Conservation (phyloP, 352 stramenopile species). For the Globisporangium abappressorium region DNA sequence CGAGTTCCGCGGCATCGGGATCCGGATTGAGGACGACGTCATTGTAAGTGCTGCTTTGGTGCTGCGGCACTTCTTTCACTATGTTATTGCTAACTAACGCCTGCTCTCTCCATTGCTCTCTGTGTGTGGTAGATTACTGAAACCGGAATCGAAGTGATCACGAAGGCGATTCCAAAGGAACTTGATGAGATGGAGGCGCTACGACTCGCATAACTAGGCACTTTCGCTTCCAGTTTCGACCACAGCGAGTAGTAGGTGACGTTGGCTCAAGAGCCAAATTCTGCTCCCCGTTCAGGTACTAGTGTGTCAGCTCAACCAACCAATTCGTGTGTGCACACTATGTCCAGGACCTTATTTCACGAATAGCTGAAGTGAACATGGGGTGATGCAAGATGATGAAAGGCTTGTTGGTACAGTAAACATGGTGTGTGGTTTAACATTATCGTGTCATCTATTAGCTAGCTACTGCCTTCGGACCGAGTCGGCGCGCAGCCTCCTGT, state of each 20-base stretch:
- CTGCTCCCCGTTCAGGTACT: too few species aligned
- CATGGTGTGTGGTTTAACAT: background rate
- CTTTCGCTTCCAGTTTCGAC: background rate
- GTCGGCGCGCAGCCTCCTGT: constrained; percentile 42
- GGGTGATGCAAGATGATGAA: background rate
- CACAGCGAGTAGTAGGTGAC: background rate
- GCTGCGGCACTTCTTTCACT: background rate
- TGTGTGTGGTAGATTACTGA: constrained; percentile 55
- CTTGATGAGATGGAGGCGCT: constrained; percentile 64
- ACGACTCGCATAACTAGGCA: constrained; percentile 19
- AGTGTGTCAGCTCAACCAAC: too few species aligned
- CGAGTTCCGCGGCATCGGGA: constrained; percentile 80
- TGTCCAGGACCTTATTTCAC: background rate
- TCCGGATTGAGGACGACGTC: constrained; percentile 86
- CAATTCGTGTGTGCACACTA: background rate
- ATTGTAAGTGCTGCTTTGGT: constrained; percentile 41
- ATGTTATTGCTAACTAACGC: background rate
- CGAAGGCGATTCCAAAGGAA: constrained; percentile 64
- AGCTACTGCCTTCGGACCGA: background rate
- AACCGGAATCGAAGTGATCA: constrained; percentile 73
- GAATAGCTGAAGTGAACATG: background rate
- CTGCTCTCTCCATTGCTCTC: background rate
- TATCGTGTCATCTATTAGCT: background rate
- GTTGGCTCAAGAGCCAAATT: background rate
- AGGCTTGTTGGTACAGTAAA: background rate